phyloP scores from a whole-genome alignment of 2,329 filamentous ascomycete species.

The Metarhizium brunneum region DNA sequence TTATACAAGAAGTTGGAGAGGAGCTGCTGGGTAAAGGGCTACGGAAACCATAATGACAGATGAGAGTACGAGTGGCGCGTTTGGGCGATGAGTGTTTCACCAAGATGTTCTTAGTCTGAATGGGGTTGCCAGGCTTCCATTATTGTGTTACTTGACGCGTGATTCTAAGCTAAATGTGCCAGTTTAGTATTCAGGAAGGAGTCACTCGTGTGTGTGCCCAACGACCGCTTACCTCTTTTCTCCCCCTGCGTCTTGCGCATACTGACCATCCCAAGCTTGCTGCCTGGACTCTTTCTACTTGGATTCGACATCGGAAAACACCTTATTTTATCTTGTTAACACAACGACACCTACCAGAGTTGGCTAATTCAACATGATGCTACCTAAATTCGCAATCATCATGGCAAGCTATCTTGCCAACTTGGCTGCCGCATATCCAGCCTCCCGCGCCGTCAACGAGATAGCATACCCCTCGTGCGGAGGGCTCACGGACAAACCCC shows the following conservation, averaged over 20 bases:
- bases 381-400: neutral
- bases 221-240: neutral
- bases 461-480: neutral
- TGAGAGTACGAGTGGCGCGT: neutral
- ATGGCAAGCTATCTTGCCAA: neutral
- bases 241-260: too few relatives aligned
- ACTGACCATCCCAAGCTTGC: too few relatives aligned
- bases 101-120: neutral
- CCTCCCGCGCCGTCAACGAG: neutral
- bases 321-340: neutral
- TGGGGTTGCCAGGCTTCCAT: neutral
- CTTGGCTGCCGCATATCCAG: neutral
- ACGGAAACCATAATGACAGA: slow-evolving; percentile 18
- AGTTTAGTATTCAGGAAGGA: neutral
- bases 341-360: neutral
- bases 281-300: too few relatives aligned
- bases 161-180: neutral
- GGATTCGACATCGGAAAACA: neutral
- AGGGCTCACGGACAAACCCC: neutral
- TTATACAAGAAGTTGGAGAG: slow-evolving; percentile 45
- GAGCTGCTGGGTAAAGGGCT: slow-evolving; percentile 44
- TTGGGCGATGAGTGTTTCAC: neutral
- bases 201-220: neutral
- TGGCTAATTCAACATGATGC: neutral
- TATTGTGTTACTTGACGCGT: neutral